Evolutionary conservation across 1,284 basidiomycete species (phyloP).

Genomic region (Ceratobasidium papillatum): DNA sequence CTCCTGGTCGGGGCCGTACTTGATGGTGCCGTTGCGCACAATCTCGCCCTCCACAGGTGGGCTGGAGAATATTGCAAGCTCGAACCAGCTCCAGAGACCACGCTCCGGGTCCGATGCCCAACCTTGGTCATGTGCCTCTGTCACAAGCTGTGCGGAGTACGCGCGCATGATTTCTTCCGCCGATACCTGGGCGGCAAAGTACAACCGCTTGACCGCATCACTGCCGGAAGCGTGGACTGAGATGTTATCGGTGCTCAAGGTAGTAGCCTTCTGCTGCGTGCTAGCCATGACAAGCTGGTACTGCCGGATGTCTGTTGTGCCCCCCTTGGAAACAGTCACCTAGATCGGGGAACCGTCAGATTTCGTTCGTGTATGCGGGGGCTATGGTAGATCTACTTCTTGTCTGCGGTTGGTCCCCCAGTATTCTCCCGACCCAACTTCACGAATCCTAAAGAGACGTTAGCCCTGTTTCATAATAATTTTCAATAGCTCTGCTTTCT

Average conservation of each 20-base stretch:
- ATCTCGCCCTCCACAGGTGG: not conserved
- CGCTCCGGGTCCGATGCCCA: constrained; percentile 15
- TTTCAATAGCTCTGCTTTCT: not conserved
- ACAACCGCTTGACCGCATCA: not conserved
- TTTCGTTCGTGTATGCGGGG: not conserved
- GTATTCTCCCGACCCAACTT: not conserved
- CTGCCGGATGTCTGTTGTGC: not conserved
- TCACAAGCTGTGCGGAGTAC: constrained; percentile 29
- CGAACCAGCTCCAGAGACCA: constrained; percentile 43
- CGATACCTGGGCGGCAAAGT: not conserved
- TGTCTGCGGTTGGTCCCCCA: not conserved
- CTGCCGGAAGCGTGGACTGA: not conserved
- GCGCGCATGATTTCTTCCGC: not conserved
- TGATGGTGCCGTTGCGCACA: not conserved
- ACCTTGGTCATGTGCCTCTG: constrained; percentile 39
- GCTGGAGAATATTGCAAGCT: constrained; percentile 16
- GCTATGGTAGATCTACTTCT: not conserved
- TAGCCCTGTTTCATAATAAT: not conserved
- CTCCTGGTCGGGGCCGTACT: not conserved
- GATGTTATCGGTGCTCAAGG: not conserved
- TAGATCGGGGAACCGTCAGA: not conserved
- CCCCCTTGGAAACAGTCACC: not conserved
- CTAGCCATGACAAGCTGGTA: not conserved
- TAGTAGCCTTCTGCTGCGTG: not conserved
- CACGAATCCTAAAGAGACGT: not conserved